Evolutionary conservation across 371 early-diverging fungal genomes (phyloP), one percentile per base, ranked within the genome.

Genomic region (Sporodiniella umbellata): DNA sequence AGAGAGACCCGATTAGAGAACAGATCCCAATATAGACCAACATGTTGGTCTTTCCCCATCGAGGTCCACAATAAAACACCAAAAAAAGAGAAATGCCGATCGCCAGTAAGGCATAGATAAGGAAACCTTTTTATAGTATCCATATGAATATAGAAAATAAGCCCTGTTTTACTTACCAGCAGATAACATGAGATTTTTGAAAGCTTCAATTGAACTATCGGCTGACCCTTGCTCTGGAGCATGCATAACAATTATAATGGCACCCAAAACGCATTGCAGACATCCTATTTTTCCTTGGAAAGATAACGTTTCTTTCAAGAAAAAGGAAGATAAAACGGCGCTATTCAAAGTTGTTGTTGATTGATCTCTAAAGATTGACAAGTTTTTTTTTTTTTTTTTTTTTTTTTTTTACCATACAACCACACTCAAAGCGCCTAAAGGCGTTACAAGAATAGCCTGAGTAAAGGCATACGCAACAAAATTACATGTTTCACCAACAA

Each of bases 381-480:
- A n/a, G n/a, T n/a, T n/a, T n/a, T n/a, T n/a, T n/a, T n/a, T n/a
- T n/a, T n/a, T n/a, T n/a, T n/a, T n/a, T n/a, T 14, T 35, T 15
- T 35, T 11, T 35, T 35, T 14, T 35, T 4, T 35, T 35, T 47
- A 51, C 55, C 55, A 42, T 18, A 50, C 17, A 12, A 72, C 72
- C 8, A 96, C 98, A 67, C 87, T 86, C 10, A 96, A 73, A 18
- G 94, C 95, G 17, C 97, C 97, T 21, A 97, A 67, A 12, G 97
- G 96, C n/a, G 97, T 96, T 8, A 97, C 95, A 37, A 96, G 58
- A 38, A 97, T 91, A 5, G 96, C 96, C 3, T 93, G 95, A 7
- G 96, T 92, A 68, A 88, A 95, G 12, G 94, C 85, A 64, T 96
- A 97, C 8, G 96, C 97, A 1, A 91, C 84, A 74, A 97, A 96